Evolutionary conservation across 208 protist genomes (phyloP), one percentile per base, ranked within the genome.

Genomic region (Trypanosoma grayi): DNA sequence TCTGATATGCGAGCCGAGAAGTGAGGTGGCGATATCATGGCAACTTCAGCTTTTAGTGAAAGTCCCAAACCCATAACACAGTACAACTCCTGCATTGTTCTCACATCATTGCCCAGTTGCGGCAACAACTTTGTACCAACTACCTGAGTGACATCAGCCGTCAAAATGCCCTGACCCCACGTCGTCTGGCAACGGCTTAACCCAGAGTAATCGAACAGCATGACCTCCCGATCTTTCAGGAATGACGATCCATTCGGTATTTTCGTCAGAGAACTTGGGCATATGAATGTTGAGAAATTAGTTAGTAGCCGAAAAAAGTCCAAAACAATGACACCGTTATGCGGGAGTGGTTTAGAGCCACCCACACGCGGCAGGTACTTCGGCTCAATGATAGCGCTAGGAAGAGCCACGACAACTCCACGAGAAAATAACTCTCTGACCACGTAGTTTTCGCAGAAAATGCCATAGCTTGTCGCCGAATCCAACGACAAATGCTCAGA

Each of bases 31-130:
- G 56, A 71, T 53, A 71, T 63, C 36, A 71, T 46, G 6, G 56
- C 50, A 56, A 41, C 16, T 45, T 71, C 65, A 39, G 33, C 9
- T 20, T 64, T 65, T 41, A 71, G 20, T 47, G 39, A 44, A 11
- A 71, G 34, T 36, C 65, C 65, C 36, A 71, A 51, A n/a, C 65
- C 65, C 65, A 64, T 64, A 14, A 71, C 65, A 47, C 47, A 61
- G 25, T 59, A 62, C 16, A 71, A 27, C 43, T 71, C 65, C 27
- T 59, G 59, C 28, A 41, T 27, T 10, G 43, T 34, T 51, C 65
- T 71, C 11, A 71, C 27, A 51, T 65, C 56, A 51, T 60, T 63
- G 18, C 48, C 48, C 14, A 62, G 25, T 59, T 58, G 34, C 5
- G 65, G 33, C 44, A 64, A 53, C 14, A 71, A 31, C 31, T 62